Conservation (phyloP, 768 basidiomycete species). For the Phallus indusiatus region DNA sequence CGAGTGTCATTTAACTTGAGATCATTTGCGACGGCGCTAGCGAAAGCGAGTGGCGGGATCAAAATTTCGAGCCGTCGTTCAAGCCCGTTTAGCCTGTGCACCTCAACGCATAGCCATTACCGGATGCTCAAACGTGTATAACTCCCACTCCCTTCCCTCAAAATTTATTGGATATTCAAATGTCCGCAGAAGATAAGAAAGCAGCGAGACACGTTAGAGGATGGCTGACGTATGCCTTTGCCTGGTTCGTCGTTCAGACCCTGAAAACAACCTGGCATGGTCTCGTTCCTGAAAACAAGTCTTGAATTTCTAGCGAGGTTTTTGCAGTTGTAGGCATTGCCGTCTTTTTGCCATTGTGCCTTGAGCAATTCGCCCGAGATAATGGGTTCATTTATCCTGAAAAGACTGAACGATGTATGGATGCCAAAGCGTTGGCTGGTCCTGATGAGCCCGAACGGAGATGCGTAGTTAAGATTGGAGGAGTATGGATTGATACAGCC, state of each 20-base stretch:
- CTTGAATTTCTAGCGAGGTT: slow-evolving; percentile 45
- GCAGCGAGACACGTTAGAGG: slow-evolving; percentile 38
- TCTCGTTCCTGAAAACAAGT: too few relatives aligned
- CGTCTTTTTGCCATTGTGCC: slow-evolving; percentile 71
- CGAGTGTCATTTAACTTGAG: too few relatives aligned
- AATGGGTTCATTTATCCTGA: slow-evolving; percentile 75
- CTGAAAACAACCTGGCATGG: background rate
- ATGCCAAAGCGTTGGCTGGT: slow-evolving; percentile 10
- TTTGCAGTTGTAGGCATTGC: slow-evolving; percentile 77
- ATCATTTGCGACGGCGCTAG: too few relatives aligned
- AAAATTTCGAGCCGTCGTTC: too few relatives aligned
- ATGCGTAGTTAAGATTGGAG: slow-evolving; percentile 76
- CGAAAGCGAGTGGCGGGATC: too few relatives aligned
- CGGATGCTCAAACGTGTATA: background rate
- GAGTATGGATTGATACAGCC: slow-evolving; percentile 84
- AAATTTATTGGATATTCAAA: background rate
- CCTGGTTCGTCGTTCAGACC: slow-evolving; percentile 39
- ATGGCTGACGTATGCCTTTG: slow-evolving; percentile 82
- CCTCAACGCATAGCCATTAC: background rate
- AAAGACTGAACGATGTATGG: slow-evolving; percentile 45
- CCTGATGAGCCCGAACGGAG: slow-evolving; percentile 28
- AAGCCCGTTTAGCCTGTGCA: too few relatives aligned
- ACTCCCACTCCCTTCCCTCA: too few relatives aligned
- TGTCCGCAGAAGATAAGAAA: background rate
- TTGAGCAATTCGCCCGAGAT: slow-evolving; percentile 85